Percentiles rank a stretch among this genome's conserved stretches.
phyloP scores from a whole-genome alignment of 176 grass and related monocot genomes.

The Musa troglodytarum region DNA sequence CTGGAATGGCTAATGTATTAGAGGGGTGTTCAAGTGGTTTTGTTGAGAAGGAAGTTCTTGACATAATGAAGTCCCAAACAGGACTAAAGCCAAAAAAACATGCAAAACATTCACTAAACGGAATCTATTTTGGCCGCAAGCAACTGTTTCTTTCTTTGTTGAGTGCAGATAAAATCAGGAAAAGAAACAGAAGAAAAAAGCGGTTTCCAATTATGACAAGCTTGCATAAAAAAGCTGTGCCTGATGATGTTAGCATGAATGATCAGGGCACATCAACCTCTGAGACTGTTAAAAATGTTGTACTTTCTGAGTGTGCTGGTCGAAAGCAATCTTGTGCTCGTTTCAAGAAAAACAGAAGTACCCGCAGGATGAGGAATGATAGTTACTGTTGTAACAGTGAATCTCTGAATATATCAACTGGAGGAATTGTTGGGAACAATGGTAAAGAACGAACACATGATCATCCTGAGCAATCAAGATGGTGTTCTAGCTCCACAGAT shows the following conservation, averaged over 20 bases:
- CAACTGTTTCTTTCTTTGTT: constrained; percentile 33
- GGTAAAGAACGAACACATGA: too few relatives aligned
- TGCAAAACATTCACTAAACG: constrained; percentile 29
- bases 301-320: constrained; percentile 24
- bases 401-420: neutral
- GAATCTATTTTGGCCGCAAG: constrained; percentile 37
- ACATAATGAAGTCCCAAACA: neutral
- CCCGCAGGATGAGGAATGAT: neutral
- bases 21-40: neutral
- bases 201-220: constrained; percentile 7
- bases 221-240: constrained; percentile 2
- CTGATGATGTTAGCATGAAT: constrained; percentile 14
- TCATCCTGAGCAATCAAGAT: neutral
- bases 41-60: constrained; percentile 10
- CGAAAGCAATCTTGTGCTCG: constrained; percentile 16
- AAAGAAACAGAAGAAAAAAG: constrained; percentile 25
- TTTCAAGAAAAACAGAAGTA: neutral
- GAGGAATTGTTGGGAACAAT: neutral
- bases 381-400: neutral
- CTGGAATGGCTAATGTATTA: neutral
- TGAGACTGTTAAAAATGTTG: constrained; percentile 15
- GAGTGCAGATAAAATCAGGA: constrained; percentile 39
- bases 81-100: constrained; percentile 42
- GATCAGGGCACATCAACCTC: constrained; percentile 54
- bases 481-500: neutral